Evolutionary conservation across 202 grass and related monocot genomes (phyloP).

Genomic region (Panicum virgatum): DNA sequence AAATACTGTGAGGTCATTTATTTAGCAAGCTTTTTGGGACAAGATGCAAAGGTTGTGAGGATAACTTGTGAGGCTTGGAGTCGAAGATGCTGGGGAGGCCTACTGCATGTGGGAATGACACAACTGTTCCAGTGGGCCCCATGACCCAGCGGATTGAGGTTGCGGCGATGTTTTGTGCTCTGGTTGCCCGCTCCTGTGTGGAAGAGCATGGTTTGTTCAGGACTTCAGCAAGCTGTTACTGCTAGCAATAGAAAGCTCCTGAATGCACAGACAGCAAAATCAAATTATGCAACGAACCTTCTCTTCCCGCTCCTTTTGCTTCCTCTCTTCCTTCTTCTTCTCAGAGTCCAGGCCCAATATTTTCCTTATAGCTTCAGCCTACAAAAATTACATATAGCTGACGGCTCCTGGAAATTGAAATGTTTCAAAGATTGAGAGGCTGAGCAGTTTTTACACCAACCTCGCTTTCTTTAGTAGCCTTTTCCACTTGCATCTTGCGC

Average conservation of each 20-base stretch:
- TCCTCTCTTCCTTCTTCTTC: slow-evolving; percentile 98
- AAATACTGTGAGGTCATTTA: neutral
- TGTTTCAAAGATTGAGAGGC: neutral
- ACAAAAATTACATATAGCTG: slow-evolving; percentile 15
- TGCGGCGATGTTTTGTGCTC: slow-evolving; percentile 43
- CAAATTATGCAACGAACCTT: slow-evolving; percentile 46
- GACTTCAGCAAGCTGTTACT: slow-evolving; percentile 20
- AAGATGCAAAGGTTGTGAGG: neutral
- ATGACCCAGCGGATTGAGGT: slow-evolving; percentile 71
- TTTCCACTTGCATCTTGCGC: slow-evolving; percentile 96
- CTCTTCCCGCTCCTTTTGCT: slow-evolving; percentile 83
- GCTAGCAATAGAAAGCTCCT: neutral
- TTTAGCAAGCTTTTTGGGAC: neutral
- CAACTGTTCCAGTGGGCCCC: slow-evolving; percentile 58
- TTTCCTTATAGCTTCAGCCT: slow-evolving; percentile 94
- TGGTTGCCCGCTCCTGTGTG: slow-evolving; percentile 63
- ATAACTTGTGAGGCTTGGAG: slow-evolving; percentile 66
- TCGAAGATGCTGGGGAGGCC: slow-evolving; percentile 83
- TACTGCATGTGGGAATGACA: slow-evolving; percentile 72
- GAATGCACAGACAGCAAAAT: neutral
- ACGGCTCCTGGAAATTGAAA: slow-evolving; percentile 6
- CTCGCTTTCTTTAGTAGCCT: slow-evolving; percentile 91
- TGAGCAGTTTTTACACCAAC: slow-evolving; percentile 27
- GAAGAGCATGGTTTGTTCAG: slow-evolving; percentile 32
- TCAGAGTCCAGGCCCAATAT: slow-evolving; percentile 92